Evolutionary conservation across 164 flowering plant genomes (phyloP), one percentile per base, ranked within the genome.

Genomic region (Hamamelis virginiana): DNA sequence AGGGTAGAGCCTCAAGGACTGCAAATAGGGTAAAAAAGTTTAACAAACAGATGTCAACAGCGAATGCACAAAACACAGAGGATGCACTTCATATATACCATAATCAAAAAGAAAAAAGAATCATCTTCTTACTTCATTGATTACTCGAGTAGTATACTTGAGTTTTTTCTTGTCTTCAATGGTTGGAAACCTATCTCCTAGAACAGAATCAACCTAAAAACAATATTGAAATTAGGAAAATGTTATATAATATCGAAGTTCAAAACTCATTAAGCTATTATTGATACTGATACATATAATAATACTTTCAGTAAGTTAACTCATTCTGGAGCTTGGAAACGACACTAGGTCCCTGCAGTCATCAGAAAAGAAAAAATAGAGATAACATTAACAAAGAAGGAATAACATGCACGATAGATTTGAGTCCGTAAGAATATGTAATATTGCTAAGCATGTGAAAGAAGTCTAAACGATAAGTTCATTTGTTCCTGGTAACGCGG

Each of bases 1-100:
- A 15, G 98, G 98, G 66, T 91, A 92, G 65, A 92, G 93, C 83
- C 98, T 85, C 82, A 92, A 80, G 9, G 98, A 89, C 97, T 92
- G 81, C 74, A 78, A 67, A 64, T 8, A 60, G 19, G 19, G 28
- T 43, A 55, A 43, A 12, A 44, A 57, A 25, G 9, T n/a, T 1
- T 18, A 68, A 19, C 19, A 69, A 64, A 67, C 13, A 56, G 15
- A 12, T 45, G 9, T 50, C 25, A 44, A 48, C 22, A 46, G 25
- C 28, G 46, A 55, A 22, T 52, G 38, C 44, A 44, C 9, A 28
- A 22, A 45, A 12, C 1, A 12, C 6, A 15, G 55, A 21, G 9
- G 4, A 33, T 38, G 14, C 60, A 52, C 19, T 38, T 22, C 27
- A 27, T 18, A 50, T n/a, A 21, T 38, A 33, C 38, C 1, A 28